Base-by-base conservation (phyloP, 1,139 yeast genomes). In the Saccharomyces hybrid region DNA sequence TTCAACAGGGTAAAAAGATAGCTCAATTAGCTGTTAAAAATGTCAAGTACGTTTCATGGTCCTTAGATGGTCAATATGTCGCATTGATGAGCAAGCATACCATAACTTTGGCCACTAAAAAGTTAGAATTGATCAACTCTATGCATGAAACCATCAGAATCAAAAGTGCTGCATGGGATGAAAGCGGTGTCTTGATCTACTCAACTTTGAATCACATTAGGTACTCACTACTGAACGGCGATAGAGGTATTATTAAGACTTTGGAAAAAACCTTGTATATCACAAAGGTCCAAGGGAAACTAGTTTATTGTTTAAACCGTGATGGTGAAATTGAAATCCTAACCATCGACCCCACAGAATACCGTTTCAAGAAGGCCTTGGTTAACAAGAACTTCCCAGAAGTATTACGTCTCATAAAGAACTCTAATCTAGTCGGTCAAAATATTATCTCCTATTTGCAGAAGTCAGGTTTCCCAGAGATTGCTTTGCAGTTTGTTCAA, bases 131-230 rank as follows among this genome's bases (percentile, higher is more conserved):
- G 59, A 78, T 90, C 47, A 85, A 93, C 53, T 84, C 96, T 4
- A 80, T 91, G 81, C 98, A 91, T 70, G 99, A 95, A 75, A 93
- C 99, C 4, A 93, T 95, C 62, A 81, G 99, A 72, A 89, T 95
- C 67, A 95, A 95, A 77, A 86, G 96, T 75, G 98, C 97, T 50
- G 90, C 96, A 11, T 95, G 98, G 98, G 99, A 93, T 70, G 97
- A 90, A 64, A 78, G 88, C 49, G 95, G 95, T 50, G 96, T 95
- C 44, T 79, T 95, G 70, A 79, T 95, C 62, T 95, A 91, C 73
- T 86, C 97, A 27, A 95, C 99, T 25, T 79, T 95, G 70, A 93
- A 93, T 74, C 99, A 95, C 70, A 86, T 95, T 73, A 93, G 93
- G 74, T 95, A 93, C 73, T 86, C 95, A 50, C 77, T 95, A 66